These are phyloP conservation scores for Pichia californica DNA, from an alignment of 805 yeast species.

Conservation along the genomic window DNA sequence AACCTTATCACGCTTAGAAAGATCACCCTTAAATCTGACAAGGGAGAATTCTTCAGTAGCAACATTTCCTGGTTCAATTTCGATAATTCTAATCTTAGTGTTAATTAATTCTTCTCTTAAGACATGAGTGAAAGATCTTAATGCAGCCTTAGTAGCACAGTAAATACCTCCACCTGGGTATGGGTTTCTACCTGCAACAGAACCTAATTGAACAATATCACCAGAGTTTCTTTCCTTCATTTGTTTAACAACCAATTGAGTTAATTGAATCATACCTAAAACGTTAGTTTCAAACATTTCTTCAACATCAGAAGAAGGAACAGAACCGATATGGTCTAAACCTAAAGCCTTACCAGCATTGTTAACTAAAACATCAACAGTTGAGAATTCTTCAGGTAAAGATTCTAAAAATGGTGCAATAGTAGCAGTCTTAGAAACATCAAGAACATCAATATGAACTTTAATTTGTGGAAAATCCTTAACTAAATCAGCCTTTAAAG, in stretches of 20 bases:
- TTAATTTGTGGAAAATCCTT: slow-evolving; percentile 30
- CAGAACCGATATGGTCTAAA: slow-evolving; percentile 64
- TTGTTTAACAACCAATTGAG: slow-evolving; percentile 70
- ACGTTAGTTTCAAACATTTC: slow-evolving; percentile 86
- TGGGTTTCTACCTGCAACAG: slow-evolving; percentile 74
- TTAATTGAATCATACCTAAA: slow-evolving; percentile 72
- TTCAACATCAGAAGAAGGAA: slow-evolving; percentile 55
- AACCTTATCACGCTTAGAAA: slow-evolving; percentile 52
- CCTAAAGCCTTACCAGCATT: slow-evolving; percentile 84
- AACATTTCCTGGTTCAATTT: slow-evolving; percentile 73
- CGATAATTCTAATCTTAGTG: slow-evolving; percentile 59
- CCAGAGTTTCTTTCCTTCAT: slow-evolving; percentile 67
- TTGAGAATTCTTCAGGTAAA: slow-evolving; percentile 43
- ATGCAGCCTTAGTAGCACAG: slow-evolving; percentile 70
- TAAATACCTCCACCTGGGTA: slow-evolving; percentile 76
- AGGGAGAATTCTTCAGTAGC: slow-evolving; percentile 67
- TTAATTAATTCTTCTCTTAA: slow-evolving; percentile 50
- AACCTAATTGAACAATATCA: slow-evolving; percentile 69
- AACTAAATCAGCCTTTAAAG: slow-evolving; percentile 33
- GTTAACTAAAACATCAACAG: slow-evolving; percentile 61
- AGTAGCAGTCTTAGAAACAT: slow-evolving; percentile 38
- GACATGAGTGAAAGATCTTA: slow-evolving; percentile 63
- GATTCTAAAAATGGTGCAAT: slow-evolving; percentile 36
- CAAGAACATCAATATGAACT: slow-evolving; percentile 32
- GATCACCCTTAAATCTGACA: slow-evolving; percentile 60